Percentiles rank a stretch among this genome's conserved stretches.
phyloP scores from a whole-genome alignment of 768 basidiomycete genomes.

The Rhodocollybia butyracea region DNA sequence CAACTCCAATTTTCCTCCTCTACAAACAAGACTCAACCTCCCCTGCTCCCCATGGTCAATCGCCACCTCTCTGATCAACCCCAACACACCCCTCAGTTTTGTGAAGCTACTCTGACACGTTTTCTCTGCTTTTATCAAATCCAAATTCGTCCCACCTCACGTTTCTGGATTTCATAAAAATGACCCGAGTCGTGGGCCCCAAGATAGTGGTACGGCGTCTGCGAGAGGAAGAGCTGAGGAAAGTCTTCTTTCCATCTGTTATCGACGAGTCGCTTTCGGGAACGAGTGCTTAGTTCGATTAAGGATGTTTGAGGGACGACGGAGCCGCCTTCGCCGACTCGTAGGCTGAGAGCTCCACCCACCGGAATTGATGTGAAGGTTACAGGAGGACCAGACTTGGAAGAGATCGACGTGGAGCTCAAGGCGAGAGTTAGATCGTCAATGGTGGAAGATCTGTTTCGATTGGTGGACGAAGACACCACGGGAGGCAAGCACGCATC shows the following conservation, averaged over 20 bases:
- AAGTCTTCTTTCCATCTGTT: constrained; percentile 43
- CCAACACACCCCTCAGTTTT: constrained; percentile 23
- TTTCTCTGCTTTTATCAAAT: constrained; percentile 16
- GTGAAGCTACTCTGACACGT: constrained; percentile 5
- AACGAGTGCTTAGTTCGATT: constrained; percentile 32
- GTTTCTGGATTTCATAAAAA: constrained; percentile 30
- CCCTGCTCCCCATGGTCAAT: constrained; percentile 49
- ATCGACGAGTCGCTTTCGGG: constrained; percentile 13
- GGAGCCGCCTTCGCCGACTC: constrained; percentile 20
- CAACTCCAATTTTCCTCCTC: constrained; percentile 43
- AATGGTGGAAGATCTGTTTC: neutral
- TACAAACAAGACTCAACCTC: constrained; percentile 54
- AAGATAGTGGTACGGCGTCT: constrained; percentile 39
- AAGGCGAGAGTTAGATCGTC: constrained; percentile 22
- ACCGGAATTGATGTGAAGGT: neutral
- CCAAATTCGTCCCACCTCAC: constrained; percentile 20
- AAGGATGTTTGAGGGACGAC: constrained; percentile 32
- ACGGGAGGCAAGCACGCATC: constrained; percentile 23
- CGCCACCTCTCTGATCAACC: constrained; percentile 43
- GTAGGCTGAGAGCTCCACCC: constrained; percentile 15
- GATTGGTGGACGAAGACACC: neutral
- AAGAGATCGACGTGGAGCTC: neutral
- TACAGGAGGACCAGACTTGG: neutral
- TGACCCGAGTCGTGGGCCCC: constrained; percentile 36
- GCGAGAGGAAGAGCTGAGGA: constrained; percentile 48